These are phyloP conservation scores for Tephrocybe sp. DNA, from an alignment of 768 basidiomycete species.

Conservation along the genomic window DNA sequence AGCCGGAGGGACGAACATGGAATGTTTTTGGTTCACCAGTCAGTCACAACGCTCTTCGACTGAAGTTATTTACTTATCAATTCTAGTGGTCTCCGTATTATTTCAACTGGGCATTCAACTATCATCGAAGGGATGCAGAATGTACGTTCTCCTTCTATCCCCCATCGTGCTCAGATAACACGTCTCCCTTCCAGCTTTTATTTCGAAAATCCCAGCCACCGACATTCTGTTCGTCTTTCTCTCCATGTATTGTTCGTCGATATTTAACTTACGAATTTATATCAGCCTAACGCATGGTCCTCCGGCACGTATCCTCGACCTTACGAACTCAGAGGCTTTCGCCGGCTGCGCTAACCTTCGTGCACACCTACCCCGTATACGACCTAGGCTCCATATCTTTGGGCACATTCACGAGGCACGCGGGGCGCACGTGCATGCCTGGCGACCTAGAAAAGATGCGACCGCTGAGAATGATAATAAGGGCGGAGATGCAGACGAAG, in stretches of 20 bases:
- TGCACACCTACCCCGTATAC: neutral
- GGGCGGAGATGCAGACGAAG: neutral
- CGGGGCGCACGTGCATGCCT: constrained; percentile 42
- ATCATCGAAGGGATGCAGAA: neutral
- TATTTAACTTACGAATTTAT: neutral
- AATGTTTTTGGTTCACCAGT: constrained; percentile 5
- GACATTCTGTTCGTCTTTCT: neutral
- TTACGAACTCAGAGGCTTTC: neutral
- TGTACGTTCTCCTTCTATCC: neutral
- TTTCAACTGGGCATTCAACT: constrained; percentile 3
- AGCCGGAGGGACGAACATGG: constrained; percentile 1
- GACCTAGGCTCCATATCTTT: constrained; percentile 43
- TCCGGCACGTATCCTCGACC: neutral
- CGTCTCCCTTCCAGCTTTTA: neutral
- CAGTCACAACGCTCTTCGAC: neutral
- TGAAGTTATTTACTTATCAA: neutral
- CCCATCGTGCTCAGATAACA: neutral
- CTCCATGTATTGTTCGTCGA: neutral
- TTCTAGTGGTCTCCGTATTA: constrained; percentile 4
- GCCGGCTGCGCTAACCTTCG: neutral
- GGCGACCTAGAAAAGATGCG: constrained; percentile 20
- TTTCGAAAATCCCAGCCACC: neutral
- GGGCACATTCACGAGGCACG: constrained; percentile 70
- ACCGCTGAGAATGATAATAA: neutral
- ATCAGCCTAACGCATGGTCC: neutral